Evolutionary conservation across 345 rosid genomes (phyloP), one percentile per base, ranked within the genome.

Genomic region (Physaria fendleri): DNA sequence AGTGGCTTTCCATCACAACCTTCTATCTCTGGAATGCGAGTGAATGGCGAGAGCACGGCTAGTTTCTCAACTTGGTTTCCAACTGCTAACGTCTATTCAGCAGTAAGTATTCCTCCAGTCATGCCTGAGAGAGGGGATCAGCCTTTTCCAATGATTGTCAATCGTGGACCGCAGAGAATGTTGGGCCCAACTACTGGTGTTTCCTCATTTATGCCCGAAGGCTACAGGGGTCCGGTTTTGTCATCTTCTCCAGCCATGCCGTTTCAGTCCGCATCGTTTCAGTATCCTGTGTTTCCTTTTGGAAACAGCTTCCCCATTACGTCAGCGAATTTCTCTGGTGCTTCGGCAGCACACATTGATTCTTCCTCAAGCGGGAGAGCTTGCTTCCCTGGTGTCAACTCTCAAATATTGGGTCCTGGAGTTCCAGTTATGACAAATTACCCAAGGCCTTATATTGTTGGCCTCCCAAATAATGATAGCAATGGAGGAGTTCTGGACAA

Each of bases 51-150:
- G 2, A 92, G 81, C 39, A 38, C 75, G 35, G 87, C 81, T 45
- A 79, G 71, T 38, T 74, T 79, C 47, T 77, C 90, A 2, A 51
- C 85, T 28, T 82, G 96, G 96, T 75, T 83, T 59, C 78, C 87
- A 62, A 56, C 77, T 14, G 79, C 74, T 25, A 85, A 70, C 66
- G 46, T 73, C 2, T 85, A 78, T 61, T 71, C 93, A 40, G 80
- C 87, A 30, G 71, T 85, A 33, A 48, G 87, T 4, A 61, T 80
- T 48, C 89, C 83, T 37, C 78, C 82, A 18, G 47, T 80, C 27
- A 59, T 83, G 69, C 75, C 94, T 27, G 95, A 77, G 29, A 71
- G 89, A 74, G 90, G 81, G 6, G 96, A 87, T 41, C 94, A 82
- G 55, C 68, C 80, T 46, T 78, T 79, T 46, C 76, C 87, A 9